These are phyloP conservation scores for Aeschynomene evenia DNA, from an alignment of 306 rosid genomes.

Conservation along the genomic window DNA sequence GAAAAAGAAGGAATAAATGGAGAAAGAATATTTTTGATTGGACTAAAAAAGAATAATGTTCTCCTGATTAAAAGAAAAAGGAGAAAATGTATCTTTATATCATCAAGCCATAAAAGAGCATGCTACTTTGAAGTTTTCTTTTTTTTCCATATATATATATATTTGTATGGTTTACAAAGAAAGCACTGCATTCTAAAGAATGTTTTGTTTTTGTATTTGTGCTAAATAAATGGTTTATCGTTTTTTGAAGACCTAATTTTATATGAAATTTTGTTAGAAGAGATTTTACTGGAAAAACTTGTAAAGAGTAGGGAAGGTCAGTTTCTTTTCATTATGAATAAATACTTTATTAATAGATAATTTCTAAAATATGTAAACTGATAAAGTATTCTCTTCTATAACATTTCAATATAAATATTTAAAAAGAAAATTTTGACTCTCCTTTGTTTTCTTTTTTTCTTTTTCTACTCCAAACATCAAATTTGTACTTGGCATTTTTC, in stretches of 20 bases:
- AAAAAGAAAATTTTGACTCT: too few relatives aligned
- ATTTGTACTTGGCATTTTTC: neutral
- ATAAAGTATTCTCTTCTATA: too few relatives aligned
- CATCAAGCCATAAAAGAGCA: neutral
- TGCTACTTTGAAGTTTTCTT: neutral
- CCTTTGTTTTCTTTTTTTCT: too few relatives aligned
- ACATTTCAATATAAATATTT: too few relatives aligned
- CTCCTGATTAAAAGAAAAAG: neutral
- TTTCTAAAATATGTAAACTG: too few relatives aligned
- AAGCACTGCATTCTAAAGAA: neutral
- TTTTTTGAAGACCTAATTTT: neutral
- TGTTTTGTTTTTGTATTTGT: neutral
- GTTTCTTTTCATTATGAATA: too few relatives aligned
- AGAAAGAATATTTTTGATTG: neutral
- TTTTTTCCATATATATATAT: too few relatives aligned
- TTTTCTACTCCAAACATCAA: neutral
- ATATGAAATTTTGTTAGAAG: neutral
- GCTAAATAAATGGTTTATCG: neutral
- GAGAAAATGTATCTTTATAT: neutral
- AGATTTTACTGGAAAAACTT: neutral
- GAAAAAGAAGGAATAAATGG: neutral
- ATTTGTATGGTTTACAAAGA: neutral
- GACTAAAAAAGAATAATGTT: too few relatives aligned
- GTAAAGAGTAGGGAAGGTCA: too few relatives aligned
- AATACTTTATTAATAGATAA: too few relatives aligned